These are phyloP conservation scores for Lupinus albus DNA, from an alignment of 306 rosid genomes.

Conservation along the genomic window DNA sequence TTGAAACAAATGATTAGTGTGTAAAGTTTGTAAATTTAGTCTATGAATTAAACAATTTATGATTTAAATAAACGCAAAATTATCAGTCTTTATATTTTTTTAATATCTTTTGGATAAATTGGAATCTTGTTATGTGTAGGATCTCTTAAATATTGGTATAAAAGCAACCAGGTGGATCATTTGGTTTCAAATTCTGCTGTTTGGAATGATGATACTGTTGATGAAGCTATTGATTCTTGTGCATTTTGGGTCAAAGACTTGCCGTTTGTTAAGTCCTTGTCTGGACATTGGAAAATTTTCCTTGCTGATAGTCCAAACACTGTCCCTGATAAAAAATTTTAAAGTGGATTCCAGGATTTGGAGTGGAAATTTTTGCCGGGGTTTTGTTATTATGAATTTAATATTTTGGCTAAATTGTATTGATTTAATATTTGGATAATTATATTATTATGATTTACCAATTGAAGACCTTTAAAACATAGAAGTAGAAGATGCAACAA, in stretches of 20 bases:
- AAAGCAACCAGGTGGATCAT: constrained; percentile 74
- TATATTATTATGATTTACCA: too few species aligned
- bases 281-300: constrained; percentile 88
- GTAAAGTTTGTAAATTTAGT: constrained; percentile 16
- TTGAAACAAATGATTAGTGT: background rate
- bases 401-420: too few species aligned
- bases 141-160: constrained; percentile 84
- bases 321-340: constrained; percentile 67
- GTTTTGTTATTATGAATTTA: too few species aligned
- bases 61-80: background rate
- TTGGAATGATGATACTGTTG: constrained; percentile 83
- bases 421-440: too few species aligned
- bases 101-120: constrained; percentile 2
- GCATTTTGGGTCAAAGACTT: constrained; percentile 78
- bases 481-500: too few species aligned
- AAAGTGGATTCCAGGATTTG: constrained; percentile 59
- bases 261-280: constrained; percentile 82
- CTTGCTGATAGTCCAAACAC: constrained; percentile 69
- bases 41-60: background rate
- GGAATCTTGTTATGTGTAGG: constrained; percentile 52
- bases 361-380: constrained; percentile 85
- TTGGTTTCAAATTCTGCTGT: constrained; percentile 72
- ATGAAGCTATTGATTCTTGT: constrained; percentile 76
- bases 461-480: too few species aligned
- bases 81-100: background rate